These are phyloP conservation scores for Lasiodiplodia gonubiensis DNA, from an alignment of 2,329 filamentous ascomycete genomes.

Conservation along the genomic window DNA sequence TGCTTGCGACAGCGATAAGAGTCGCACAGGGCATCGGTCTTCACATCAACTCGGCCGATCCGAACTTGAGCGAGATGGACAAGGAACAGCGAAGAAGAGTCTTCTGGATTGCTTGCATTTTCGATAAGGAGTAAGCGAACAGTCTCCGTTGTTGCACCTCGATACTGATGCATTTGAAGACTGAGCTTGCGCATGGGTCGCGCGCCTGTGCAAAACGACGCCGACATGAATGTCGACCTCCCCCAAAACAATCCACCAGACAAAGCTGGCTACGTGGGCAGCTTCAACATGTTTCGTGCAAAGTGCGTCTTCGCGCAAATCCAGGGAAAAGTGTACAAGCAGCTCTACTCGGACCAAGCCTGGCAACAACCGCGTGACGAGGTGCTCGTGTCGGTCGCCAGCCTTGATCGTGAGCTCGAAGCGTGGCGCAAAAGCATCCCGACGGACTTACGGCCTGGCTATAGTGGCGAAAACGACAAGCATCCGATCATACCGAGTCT, in stretches of 20 bases:
- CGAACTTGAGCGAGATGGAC: not conserved
- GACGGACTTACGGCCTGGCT: not conserved
- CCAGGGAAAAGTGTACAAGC: conserved; percentile 1
- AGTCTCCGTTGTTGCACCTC: too few relatives aligned
- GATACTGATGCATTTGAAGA: not conserved
- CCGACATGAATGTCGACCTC: not conserved
- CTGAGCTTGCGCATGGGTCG: conserved; percentile 13
- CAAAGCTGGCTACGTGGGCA: not conserved
- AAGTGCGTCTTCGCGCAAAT: not conserved
- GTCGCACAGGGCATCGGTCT: conserved; percentile 6
- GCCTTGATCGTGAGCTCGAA: conserved; percentile 4
- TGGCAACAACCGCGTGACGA: not conserved
- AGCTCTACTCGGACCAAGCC: conserved; percentile 3
- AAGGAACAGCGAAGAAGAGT: conserved; percentile 10
- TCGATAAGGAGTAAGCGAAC: conserved; percentile 13
- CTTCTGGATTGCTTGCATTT: conserved; percentile 9
- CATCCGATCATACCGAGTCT: not conserved
- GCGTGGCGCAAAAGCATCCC: not conserved
- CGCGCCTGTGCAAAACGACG: not conserved
- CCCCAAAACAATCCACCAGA: not conserved
- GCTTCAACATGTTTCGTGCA: not conserved
- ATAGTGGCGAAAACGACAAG: not conserved
- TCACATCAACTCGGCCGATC: not conserved
- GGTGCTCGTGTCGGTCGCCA: not conserved
- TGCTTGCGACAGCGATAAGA: conserved; percentile 12